phyloP scores from a whole-genome alignment of 345 rosid species.

The Abelmoschus esculentus region DNA sequence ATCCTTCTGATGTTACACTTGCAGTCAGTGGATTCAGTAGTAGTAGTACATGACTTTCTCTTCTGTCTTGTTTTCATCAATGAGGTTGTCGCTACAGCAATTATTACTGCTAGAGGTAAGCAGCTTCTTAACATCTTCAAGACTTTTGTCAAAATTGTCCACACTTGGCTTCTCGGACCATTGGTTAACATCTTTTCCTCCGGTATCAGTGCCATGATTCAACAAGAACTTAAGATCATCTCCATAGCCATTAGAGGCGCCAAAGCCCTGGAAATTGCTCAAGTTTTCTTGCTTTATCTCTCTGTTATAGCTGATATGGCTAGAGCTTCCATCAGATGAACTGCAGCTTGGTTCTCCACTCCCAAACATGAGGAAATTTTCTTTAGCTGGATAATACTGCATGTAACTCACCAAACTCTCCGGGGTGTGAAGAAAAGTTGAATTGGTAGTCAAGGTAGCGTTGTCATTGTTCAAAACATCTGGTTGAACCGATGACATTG shows the following conservation, averaged over 20 bases:
- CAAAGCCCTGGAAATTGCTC: not conserved
- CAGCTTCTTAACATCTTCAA: conserved; percentile 60
- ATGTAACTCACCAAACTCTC: conserved; percentile 26
- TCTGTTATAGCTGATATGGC: conserved; percentile 21
- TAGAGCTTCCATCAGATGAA: conserved; percentile 47
- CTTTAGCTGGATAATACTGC: conserved; percentile 30
- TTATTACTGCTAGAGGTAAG: conserved; percentile 29
- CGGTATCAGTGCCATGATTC: not conserved
- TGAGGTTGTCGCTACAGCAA: conserved; percentile 11
- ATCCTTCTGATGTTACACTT: conserved; percentile 21
- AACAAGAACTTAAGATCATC: not conserved
- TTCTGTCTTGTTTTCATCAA: conserved; percentile 33
- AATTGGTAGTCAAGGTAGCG: not conserved
- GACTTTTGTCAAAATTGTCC: not conserved
- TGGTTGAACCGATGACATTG: not conserved
- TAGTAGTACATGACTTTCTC: conserved; percentile 46
- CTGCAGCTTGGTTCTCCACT: conserved; percentile 49
- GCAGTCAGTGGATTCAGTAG: conserved; percentile 32
- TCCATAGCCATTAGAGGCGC: not conserved
- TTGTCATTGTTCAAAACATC: not conserved
- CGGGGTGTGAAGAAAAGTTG: conserved; percentile 1
- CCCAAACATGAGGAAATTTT: conserved; percentile 10
- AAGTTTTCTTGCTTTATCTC: not conserved
- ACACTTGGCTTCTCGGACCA: not conserved
- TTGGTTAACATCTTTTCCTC: not conserved